Percentiles rank a stretch among this genome's conserved stretches.
phyloP scores from a whole-genome alignment of 805 yeast genomes.

The Candida mattraensis region DNA sequence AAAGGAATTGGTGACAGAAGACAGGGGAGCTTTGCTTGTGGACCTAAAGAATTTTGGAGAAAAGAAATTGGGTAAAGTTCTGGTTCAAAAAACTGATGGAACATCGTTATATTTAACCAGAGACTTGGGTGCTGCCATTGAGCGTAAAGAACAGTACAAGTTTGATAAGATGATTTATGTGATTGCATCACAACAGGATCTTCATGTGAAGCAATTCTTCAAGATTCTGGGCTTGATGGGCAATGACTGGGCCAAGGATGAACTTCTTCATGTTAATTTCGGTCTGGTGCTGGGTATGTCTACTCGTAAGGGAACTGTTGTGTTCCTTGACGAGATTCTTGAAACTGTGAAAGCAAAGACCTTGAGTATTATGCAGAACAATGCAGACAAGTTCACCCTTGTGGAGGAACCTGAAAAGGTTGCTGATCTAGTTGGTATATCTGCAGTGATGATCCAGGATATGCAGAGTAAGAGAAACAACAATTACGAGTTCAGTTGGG shows the following conservation, averaged over 20 bases:
- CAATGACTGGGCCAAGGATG: slow-evolving; percentile 72
- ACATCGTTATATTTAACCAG: slow-evolving; percentile 92
- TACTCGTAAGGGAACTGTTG: slow-evolving; percentile 97
- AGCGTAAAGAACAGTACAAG: slow-evolving; percentile 77
- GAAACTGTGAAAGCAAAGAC: slow-evolving; percentile 91
- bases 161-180: slow-evolving; percentile 97
- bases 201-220: slow-evolving; percentile 91
- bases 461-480: slow-evolving; percentile 97
- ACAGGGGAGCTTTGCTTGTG: slow-evolving; percentile 86
- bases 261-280: slow-evolving; percentile 79
- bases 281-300: slow-evolving; percentile 99
- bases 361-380: slow-evolving; percentile 95
- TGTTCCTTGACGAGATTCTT: slow-evolving; percentile 90
- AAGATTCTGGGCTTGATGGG: slow-evolving; percentile 91
- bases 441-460: slow-evolving; percentile 99
- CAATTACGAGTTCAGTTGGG: slow-evolving; percentile 96
- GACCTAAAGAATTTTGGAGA: slow-evolving; percentile 75
- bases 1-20: slow-evolving; percentile 74
- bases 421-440: slow-evolving; percentile 93
- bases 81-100: slow-evolving; percentile 93
- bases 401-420: slow-evolving; percentile 91
- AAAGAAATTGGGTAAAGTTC: slow-evolving; percentile 90
- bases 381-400: slow-evolving; percentile 87
- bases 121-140: slow-evolving; percentile 95
- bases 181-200: slow-evolving; percentile 94